Evolutionary conservation across 176 grass and related monocot genomes (phyloP).

Genomic region (Otatea glauca): DNA sequence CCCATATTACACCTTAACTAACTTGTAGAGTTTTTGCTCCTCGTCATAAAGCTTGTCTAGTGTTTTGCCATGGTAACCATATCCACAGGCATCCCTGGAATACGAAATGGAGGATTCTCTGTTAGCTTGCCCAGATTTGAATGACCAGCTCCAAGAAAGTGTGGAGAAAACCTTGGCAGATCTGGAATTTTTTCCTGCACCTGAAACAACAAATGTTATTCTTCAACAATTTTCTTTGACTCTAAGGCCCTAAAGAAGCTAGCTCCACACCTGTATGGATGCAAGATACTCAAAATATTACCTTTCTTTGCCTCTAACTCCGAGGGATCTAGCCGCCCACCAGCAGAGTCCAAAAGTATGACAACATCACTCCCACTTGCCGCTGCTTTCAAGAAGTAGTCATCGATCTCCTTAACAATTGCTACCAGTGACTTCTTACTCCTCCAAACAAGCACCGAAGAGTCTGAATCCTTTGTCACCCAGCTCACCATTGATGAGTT

Average conservation of each 20-base stretch:
- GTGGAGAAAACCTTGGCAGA: constrained; percentile 93
- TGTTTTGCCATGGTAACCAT: constrained; percentile 84
- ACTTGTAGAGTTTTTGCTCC: constrained; percentile 97
- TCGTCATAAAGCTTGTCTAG: constrained; percentile 76
- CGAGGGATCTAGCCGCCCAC: constrained; percentile 47
- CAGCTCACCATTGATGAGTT: constrained; percentile 63
- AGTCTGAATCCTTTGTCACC: constrained; percentile 72
- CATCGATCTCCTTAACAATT: constrained; percentile 88
- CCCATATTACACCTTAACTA: constrained; percentile 73
- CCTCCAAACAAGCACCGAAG: constrained; percentile 49
- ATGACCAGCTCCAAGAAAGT: constrained; percentile 88
- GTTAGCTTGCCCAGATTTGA: constrained; percentile 67
- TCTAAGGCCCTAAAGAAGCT: neutral
- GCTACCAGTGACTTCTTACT: constrained; percentile 64
- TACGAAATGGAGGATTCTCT: constrained; percentile 58
- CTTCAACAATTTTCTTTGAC: neutral
- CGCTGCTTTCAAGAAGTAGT: constrained; percentile 94
- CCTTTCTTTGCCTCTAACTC: constrained; percentile 72
- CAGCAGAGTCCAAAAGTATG: constrained; percentile 74
- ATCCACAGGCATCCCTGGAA: constrained; percentile 61
- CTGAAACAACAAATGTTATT: constrained; percentile 42
- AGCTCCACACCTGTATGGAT: neutral
- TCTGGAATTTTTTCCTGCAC: constrained; percentile 74
- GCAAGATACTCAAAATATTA: constrained; percentile 41
- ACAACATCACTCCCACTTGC: constrained; percentile 80